These are phyloP conservation scores for Alternaria brassicae DNA, from an alignment of 2,329 filamentous ascomycete genomes.

Conservation along the genomic window DNA sequence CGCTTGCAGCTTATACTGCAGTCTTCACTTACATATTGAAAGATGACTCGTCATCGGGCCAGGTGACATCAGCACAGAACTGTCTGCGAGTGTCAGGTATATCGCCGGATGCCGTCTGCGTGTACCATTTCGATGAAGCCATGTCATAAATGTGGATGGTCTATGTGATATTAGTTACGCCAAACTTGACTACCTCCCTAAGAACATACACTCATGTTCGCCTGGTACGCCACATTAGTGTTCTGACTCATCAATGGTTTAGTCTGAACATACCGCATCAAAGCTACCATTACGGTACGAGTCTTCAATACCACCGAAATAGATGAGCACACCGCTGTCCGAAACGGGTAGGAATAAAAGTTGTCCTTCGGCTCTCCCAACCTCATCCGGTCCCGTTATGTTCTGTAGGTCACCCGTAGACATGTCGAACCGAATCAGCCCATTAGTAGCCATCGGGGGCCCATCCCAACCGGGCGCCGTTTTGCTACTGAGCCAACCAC, in stretches of 20 bases:
- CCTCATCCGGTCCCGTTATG: conserved; percentile 60
- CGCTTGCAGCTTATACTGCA: neutral
- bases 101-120: conserved; percentile 62
- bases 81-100: conserved; percentile 62
- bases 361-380: conserved; percentile 64
- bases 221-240: conserved; percentile 23
- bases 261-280: conserved; percentile 32
- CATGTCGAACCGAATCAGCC: conserved; percentile 66
- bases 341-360: conserved; percentile 68
- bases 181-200: conserved; percentile 20
- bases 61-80: conserved; percentile 68
- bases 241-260: conserved; percentile 1
- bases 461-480: conserved; percentile 62
- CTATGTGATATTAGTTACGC: conserved; percentile 35
- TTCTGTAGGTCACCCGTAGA: conserved; percentile 61
- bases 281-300: conserved; percentile 57
- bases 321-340: conserved; percentile 66
- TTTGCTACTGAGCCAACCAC: conserved; percentile 66
- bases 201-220: conserved; percentile 46
- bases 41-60: conserved; percentile 65
- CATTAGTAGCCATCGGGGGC: conserved; percentile 57
- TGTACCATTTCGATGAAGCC: conserved; percentile 66
- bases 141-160: conserved; percentile 68
- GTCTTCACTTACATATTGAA: conserved; percentile 66
- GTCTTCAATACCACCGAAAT: conserved; percentile 67